A percentile compares a stretch with the other conserved stretches of the same genome.
phyloP scores from a whole-genome alignment of 495 filamentous ascomycete species.

The Talaromyces stipitatus region DNA sequence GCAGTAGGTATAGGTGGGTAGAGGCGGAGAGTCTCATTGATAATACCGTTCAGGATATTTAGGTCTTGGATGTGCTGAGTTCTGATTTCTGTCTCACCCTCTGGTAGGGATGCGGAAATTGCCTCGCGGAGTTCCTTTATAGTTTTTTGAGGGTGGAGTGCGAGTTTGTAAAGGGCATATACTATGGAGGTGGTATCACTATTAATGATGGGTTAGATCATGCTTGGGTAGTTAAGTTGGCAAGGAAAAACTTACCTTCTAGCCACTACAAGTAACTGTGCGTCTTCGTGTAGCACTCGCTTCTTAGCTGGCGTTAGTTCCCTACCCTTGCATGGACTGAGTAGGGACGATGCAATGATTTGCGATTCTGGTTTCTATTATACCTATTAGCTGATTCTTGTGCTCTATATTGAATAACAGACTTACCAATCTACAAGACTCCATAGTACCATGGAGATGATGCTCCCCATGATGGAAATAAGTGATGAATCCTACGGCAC shows the following conservation, averaged over 20 bases:
- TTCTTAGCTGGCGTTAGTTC: background rate
- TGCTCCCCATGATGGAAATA: background rate
- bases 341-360: background rate
- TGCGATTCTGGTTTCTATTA: background rate
- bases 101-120: constrained; percentile 5
- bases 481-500: background rate
- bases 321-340: background rate
- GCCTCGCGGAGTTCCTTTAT: constrained; percentile 7
- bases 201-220: background rate
- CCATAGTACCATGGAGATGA: background rate
- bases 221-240: background rate
- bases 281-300: background rate
- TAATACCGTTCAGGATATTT: constrained; percentile 31
- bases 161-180: constrained; percentile 31
- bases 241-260: background rate
- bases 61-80: background rate
- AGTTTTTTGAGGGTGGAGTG: constrained; percentile 12
- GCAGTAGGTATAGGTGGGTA: constrained; percentile 17
- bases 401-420: background rate
- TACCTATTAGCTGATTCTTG: too few relatives aligned
- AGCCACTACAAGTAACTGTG: background rate
- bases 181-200: constrained; percentile 31
- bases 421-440: background rate
- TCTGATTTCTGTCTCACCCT: constrained; percentile 6
- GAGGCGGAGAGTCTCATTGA: constrained; percentile 42